Conservation (phyloP, 345 rosid species). For the Hibiscus mutabilis region DNA sequence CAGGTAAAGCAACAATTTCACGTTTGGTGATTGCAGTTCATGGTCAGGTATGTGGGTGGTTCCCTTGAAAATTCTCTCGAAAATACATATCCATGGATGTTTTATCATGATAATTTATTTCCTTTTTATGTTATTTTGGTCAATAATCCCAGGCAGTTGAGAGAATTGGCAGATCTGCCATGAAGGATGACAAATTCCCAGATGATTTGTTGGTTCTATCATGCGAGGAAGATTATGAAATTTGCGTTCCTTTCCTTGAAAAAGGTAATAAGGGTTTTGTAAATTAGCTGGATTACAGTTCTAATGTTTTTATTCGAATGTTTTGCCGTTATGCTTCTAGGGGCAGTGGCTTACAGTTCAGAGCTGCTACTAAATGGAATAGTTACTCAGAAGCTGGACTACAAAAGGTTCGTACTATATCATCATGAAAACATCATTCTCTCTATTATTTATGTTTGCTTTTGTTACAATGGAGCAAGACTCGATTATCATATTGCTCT, state of each 20-base stretch:
- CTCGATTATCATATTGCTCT: background rate
- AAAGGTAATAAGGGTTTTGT: slow-evolving; percentile 40
- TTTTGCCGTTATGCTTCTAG: slow-evolving; percentile 27
- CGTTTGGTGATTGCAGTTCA: slow-evolving; percentile 57
- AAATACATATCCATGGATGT: background rate
- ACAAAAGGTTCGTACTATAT: slow-evolving; percentile 49
- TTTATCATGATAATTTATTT: background rate
- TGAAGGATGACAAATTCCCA: slow-evolving; percentile 43
- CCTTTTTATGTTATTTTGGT: slow-evolving; percentile 14
- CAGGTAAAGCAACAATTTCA: slow-evolving; percentile 56
- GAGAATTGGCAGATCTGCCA: slow-evolving; percentile 64
- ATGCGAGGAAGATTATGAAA: slow-evolving; percentile 64
- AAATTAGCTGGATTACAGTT: background rate
- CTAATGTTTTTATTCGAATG: background rate
- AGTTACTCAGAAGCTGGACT: slow-evolving; percentile 77
- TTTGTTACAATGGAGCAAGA: background rate
- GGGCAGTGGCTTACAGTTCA: slow-evolving; percentile 68
- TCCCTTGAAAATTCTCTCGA: background rate
- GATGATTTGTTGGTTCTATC: slow-evolving; percentile 70
- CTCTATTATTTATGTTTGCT: background rate
- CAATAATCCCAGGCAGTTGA: slow-evolving; percentile 46
- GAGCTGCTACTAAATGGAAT: slow-evolving; percentile 87
- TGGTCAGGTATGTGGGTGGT: slow-evolving; percentile 46
- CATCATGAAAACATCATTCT: too few species aligned
- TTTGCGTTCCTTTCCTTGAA: slow-evolving; percentile 62